These are phyloP conservation scores for Polytrichum formosum DNA, from an alignment of 225 moss, liverwort and hornwort genomes.

Conservation along the genomic window DNA sequence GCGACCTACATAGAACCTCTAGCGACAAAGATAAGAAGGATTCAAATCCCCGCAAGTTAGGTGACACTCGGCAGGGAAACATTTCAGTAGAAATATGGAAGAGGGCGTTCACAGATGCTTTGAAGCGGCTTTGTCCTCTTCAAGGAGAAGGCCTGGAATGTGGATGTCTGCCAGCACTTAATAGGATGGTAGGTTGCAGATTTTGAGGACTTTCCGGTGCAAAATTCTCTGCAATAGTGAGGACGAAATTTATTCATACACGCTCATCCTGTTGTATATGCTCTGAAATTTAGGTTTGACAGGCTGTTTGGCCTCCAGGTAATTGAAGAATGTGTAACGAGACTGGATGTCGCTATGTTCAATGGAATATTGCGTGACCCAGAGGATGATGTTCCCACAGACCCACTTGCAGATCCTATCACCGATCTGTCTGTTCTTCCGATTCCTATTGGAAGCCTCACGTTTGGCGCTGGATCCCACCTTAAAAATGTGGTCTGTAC, in stretches of 20 bases:
- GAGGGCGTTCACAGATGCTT: slow-evolving; percentile 69
- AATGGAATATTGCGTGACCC: slow-evolving; percentile 91
- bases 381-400: slow-evolving; percentile 85
- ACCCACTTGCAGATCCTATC: slow-evolving; percentile 94
- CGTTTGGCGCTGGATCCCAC: slow-evolving; percentile 94
- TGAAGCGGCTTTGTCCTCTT: slow-evolving; percentile 70
- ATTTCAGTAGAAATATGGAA: slow-evolving; percentile 82
- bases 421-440: slow-evolving; percentile 94
- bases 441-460: slow-evolving; percentile 83
- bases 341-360: slow-evolving; percentile 97
- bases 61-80: slow-evolving; percentile 80
- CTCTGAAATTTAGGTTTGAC: too few relatives aligned
- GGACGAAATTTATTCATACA: too few relatives aligned
- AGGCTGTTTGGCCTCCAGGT: slow-evolving; percentile 45
- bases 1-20: slow-evolving; percentile 51
- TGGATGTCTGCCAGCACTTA: slow-evolving; percentile 77
- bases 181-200: slow-evolving; percentile 56
- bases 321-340: slow-evolving; percentile 82
- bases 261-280: too few relatives aligned
- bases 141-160: slow-evolving; percentile 83
- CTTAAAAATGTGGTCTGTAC: slow-evolving; percentile 93
- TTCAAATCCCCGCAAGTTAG: slow-evolving; percentile 56
- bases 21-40: slow-evolving; percentile 50
- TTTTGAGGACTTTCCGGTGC: too few relatives aligned
- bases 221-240: too few relatives aligned